Evolutionary conservation across 371 early-diverging fungal genomes (phyloP), one percentile per base, ranked within the genome.

Genomic region (Mucor saturninus): DNA sequence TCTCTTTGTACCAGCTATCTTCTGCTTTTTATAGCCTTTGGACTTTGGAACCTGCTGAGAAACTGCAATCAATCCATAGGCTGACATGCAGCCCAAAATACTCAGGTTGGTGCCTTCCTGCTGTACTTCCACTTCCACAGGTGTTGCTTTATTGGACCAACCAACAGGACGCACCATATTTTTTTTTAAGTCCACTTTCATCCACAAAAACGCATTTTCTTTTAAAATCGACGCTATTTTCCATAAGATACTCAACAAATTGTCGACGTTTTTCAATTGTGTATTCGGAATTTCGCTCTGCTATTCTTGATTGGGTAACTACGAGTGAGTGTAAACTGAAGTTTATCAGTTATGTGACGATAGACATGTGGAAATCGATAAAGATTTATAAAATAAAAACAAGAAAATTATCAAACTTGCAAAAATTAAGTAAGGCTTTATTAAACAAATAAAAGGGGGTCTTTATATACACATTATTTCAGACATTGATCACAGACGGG

Each of bases 281-380:
- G 50, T 66, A 56, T 30, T 64, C 64, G 37, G 54, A 60, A 42
- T 71, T 67, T 35, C 56, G 49, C 9, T 64, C 31, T 57, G 49
- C 61, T 40, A 55, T 31, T 9, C 60, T 65, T 40, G 66, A 14
- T 65, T 65, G 66, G 10, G 67, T 62, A 15, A n/a, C n/a, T n/a
- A n/a, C 61, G 67, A 43, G 57, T 64, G 11, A 71, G 59, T 35
- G 64, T 61, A 42, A 67, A 65, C 40, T 64, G 37, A 0, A 67
- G 48, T 45, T 67, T 72, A 4, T 67, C 48, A 40, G 60, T 62
- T 15, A 72, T 59, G 38, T 67, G 67, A 50, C 62, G 62, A 56
- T 67, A 59, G n/a, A n/a, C n/a, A n/a, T n/a, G n/a, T n/a, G n/a
- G n/a, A n/a, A n/a, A n/a, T n/a, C n/a, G n/a, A n/a, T n/a, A n/a